Evolutionary conservation across 345 rosid genomes (phyloP).

Genomic region (Populus alba): DNA sequence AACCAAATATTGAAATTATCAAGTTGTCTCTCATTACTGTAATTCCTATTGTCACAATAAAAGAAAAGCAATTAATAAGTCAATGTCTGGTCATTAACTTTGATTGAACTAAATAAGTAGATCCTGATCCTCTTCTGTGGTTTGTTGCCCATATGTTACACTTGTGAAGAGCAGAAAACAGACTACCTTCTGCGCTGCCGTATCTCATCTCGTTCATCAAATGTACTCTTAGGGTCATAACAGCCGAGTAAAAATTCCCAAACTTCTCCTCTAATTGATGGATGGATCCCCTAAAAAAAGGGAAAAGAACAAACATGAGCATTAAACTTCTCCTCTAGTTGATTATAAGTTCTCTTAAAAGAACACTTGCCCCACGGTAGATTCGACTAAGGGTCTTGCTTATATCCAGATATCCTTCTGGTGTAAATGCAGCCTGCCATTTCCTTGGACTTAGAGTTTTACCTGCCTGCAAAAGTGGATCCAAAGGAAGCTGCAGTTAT

Average conservation of each 20-base stretch:
- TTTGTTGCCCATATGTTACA: background rate
- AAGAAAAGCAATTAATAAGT: background rate
- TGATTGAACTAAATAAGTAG: background rate
- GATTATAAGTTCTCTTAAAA: background rate
- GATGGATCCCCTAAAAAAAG: conserved; percentile 76
- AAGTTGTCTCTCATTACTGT: background rate
- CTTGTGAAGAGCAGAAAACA: conserved; percentile 1
- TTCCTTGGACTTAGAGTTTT: conserved; percentile 94
- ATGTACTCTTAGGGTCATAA: conserved; percentile 87
- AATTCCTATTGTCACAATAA: background rate
- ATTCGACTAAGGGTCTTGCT: conserved; percentile 78
- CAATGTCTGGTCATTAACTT: background rate
- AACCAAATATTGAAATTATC: background rate
- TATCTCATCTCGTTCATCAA: conserved; percentile 77
- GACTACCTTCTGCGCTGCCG: conserved; percentile 71
- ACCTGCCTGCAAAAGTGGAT: conserved; percentile 64
- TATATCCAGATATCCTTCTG: conserved; percentile 72
- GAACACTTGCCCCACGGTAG: conserved; percentile 69
- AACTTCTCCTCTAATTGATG: conserved; percentile 97
- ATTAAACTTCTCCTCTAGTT: conserved; percentile 1
- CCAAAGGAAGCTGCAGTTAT: conserved; percentile 13
- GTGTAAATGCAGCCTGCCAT: conserved; percentile 89
- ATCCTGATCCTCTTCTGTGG: background rate
- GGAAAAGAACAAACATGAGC: background rate
- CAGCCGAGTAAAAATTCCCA: conserved; percentile 98